Evolutionary conservation across 495 filamentous ascomycete genomes (phyloP), one percentile per base, ranked within the genome.

Genomic region (Cercophora sp.): DNA sequence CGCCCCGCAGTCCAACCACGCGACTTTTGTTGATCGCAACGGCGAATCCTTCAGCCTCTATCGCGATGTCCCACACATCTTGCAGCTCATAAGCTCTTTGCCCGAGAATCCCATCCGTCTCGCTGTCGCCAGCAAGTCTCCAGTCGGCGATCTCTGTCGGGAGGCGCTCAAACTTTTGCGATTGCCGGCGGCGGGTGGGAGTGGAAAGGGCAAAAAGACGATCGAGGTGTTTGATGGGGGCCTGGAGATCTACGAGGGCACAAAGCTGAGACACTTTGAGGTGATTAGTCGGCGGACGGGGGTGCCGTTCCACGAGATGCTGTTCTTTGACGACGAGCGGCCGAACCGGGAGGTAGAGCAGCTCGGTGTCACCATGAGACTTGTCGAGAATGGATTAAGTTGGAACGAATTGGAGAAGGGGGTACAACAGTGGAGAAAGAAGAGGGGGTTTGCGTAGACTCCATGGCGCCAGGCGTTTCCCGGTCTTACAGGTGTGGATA

Each of bases 301-400:
- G 40, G 62, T 88, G 15, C 69, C 70, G 41, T 95, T 83, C 61
- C 77, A 82, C 36, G 88, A 96, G 39, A 96, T 96, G 88, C 62
- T 98, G 53, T 98, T 98, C 60, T 98, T 96, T 61, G 92, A 98
- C 59, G 92, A 98, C 56, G 92, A 98, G 79, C 70, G 77, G 39
- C 73, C 92, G 53, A 98, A 98, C 66, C 71, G 77, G 31, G 88
- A 95, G 67, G 92, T 96, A 0, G 87, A 92, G 72, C 83, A 75
- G 45, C 56, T 96, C 45, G 91, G 91, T 1, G 87, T 96, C 22
- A 85, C 84, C 5, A 94, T 95, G 75, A 82, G 80, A 62, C 63
- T 94, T 56, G 86, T 98, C 4, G 84, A 90, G 2, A 36, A 62
- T 65, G 93, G 93, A 1, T 81, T 96, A 47, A 86, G 78, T n/a